Conservation (phyloP, 129 eudicot genomes). For the Lactuca sativa region DNA sequence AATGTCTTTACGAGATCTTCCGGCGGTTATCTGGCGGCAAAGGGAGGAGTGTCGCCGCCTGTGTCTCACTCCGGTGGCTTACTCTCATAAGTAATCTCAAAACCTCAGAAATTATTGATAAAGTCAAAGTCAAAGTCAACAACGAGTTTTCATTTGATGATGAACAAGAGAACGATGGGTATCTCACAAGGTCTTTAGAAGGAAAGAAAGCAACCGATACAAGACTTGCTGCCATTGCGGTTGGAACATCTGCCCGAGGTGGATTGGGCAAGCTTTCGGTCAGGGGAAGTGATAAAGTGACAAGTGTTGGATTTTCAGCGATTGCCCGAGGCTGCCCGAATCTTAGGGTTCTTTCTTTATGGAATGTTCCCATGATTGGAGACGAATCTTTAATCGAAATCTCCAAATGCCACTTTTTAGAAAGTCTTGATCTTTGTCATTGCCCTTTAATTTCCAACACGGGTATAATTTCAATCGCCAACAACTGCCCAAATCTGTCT, state of each 20-base stretch:
- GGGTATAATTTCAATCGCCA: slow-evolving; percentile 69
- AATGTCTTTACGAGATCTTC: slow-evolving; percentile 90
- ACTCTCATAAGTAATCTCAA: slow-evolving; percentile 49
- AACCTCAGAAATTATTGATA: slow-evolving; percentile 42
- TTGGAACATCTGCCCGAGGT: slow-evolving; percentile 82
- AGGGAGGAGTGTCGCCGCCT: slow-evolving; percentile 66
- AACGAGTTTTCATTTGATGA: slow-evolving; percentile 1
- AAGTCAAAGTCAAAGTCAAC: slow-evolving; percentile 25
- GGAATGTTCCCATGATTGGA: slow-evolving; percentile 62
- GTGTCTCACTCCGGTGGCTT: slow-evolving; percentile 93
- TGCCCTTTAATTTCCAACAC: slow-evolving; percentile 66
- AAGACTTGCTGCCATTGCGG: slow-evolving; percentile 88
- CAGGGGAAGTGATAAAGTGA: slow-evolving; percentile 67
- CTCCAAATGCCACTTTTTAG: slow-evolving; percentile 66
- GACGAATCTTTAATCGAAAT: slow-evolving; percentile 64
- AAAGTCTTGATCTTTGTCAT: slow-evolving; percentile 75
- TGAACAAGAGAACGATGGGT: slow-evolving; percentile 64
- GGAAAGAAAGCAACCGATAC: slow-evolving; percentile 88
- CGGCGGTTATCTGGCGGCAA: slow-evolving; percentile 64
- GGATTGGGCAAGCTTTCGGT: slow-evolving; percentile 95
- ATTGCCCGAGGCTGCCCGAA: slow-evolving; percentile 85
- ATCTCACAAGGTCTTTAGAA: slow-evolving; percentile 78
- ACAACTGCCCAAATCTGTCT: slow-evolving; percentile 59
- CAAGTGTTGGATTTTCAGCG: slow-evolving; percentile 62
- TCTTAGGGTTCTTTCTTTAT: slow-evolving; percentile 62